Evolutionary conservation across 2,329 filamentous ascomycete species (phyloP), one percentile per base, ranked within the genome.

Genomic region (Fusarium pininemorale): DNA sequence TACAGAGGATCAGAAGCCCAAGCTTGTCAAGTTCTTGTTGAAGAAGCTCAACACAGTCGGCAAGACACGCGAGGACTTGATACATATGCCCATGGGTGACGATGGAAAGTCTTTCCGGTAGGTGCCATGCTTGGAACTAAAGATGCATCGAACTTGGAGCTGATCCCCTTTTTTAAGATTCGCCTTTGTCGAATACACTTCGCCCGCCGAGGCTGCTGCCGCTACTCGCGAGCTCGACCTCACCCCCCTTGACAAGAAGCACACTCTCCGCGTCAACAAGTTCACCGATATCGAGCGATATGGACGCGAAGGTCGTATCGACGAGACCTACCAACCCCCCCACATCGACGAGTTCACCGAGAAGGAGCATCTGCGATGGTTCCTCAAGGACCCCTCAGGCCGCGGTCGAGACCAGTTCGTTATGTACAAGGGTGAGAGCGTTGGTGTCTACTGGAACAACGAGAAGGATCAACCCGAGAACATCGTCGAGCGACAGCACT

Each of bases 381-480:
- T 95, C 92, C 87, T 99, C 79, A 93, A 92, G 75, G 96, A 99
- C 80, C 87, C 92, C 66, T 87, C 87, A 63, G 90, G 88, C 61
- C 94, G 94, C 76, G 94, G 94, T 75, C 92, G 96, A 72, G 96
- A 99, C 82, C 96, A 99, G 86, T 96, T 98, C 79, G 94, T 94
- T 82, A 95, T 98, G 90, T 98, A 93, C 87, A 92, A 94, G 60
- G 93, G 92, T 77, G 96, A 99, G 60, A 93, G 92, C 72, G 96
- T 99, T 42, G 95, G 95, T 68, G 93, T 99, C 11, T 98, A 93
- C 88, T 99, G 96, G 96, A 98, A 98, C 87, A 97, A 97, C 87
- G 96, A 97, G 85, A 96, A 93, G 84, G 95, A 98, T 69, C 84
- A 88, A 28, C 95, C 96, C 9, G 96, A 99, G 83, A 91, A 90